Evolutionary conservation across 257 asterid genomes (phyloP), one percentile per base, ranked within the genome.

Genomic region (Rehmannia glutinosa): DNA sequence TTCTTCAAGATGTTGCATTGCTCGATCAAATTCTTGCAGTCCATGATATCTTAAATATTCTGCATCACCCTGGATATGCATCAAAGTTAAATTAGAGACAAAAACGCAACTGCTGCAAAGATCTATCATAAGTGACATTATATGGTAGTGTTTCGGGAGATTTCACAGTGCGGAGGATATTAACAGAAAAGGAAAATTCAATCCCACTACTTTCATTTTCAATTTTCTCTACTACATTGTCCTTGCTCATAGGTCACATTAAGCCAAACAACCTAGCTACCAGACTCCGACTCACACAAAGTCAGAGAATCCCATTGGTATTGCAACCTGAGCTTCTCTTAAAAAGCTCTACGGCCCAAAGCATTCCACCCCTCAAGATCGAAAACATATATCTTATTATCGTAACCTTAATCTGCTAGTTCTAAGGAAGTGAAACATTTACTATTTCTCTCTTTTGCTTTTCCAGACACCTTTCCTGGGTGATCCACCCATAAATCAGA

Each of bases 1-100:
- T 76, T 86, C 97, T 88, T 91, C 99, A 77, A 90, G 87, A 73
- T 90, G 85, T 70, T 93, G 99, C 96, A 93, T 88, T 56, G 96
- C 97, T 78, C 51, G 86, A 82, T 93, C 99, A 73, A 93, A 90
- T 78, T 93, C 96, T 85, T 93, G 97, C 92, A 93, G 6, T 10
- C 99, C 97, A 21, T 0, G 80, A 62, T 93, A 93, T 68, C 97
- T 83, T 75, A 93, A 78, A 80, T 75, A 90, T 0, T 78, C 77
- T 12, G 97, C 97, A 78, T 93, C 99, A 35, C 95, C 99, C 99
- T 93, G 82, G 52, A 74, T 62, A 74, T 50, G 57, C 70, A 81
- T 62, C 68, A 17, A 75, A 73, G 41, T 64, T 58, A 62, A 71
- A 68, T 60, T 32, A 36, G 65, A 19, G 56, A 66, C 57, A 21